phyloP scores from a whole-genome alignment of 768 basidiomycete genomes.

The Russula griseocarnosa region DNA sequence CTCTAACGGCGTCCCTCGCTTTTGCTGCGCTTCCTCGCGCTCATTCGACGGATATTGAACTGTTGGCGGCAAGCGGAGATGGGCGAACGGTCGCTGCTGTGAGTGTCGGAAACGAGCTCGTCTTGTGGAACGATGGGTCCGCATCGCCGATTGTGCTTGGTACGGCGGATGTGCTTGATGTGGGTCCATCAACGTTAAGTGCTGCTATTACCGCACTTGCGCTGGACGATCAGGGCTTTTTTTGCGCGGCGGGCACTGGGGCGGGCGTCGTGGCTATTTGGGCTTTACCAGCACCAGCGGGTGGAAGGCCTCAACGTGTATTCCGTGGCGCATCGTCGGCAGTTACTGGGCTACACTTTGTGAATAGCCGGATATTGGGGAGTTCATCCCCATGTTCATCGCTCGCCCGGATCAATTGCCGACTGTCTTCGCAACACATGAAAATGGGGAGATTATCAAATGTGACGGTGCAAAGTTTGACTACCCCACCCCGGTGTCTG shows the following conservation, averaged over 20 bases:
- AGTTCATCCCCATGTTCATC: slow-evolving; percentile 28
- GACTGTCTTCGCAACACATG: slow-evolving; percentile 40
- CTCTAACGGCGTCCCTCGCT: slow-evolving; percentile 43
- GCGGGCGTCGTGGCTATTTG: slow-evolving; percentile 63
- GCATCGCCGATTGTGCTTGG: slow-evolving; percentile 47
- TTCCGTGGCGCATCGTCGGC: slow-evolving; percentile 45
- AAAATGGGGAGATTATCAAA: slow-evolving; percentile 53
- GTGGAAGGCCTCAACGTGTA: slow-evolving; percentile 41
- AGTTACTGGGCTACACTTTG: slow-evolving; percentile 50
- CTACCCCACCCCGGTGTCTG: slow-evolving; percentile 40
- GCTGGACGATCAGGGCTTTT: slow-evolving; percentile 55
- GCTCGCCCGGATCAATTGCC: slow-evolving; percentile 27
- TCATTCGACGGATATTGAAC: slow-evolving; percentile 77
- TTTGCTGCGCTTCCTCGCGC: slow-evolving; percentile 77
- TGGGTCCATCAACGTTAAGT: slow-evolving; percentile 46
- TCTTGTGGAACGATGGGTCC: slow-evolving; percentile 56
- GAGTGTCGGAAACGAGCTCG: slow-evolving; percentile 73
- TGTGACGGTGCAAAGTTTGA: slow-evolving; percentile 42
- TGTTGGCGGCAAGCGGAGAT: slow-evolving; percentile 66
- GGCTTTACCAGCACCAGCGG: slow-evolving; percentile 44
- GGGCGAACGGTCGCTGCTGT: slow-evolving; percentile 65
- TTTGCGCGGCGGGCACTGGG: slow-evolving; percentile 69
- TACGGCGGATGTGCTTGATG: slow-evolving; percentile 46
- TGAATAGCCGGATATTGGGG: slow-evolving; percentile 24
- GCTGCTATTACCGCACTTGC: slow-evolving; percentile 58